Evolutionary conservation across 1,139 yeast genomes (phyloP).

Genomic region (Geotrichum siamense): DNA sequence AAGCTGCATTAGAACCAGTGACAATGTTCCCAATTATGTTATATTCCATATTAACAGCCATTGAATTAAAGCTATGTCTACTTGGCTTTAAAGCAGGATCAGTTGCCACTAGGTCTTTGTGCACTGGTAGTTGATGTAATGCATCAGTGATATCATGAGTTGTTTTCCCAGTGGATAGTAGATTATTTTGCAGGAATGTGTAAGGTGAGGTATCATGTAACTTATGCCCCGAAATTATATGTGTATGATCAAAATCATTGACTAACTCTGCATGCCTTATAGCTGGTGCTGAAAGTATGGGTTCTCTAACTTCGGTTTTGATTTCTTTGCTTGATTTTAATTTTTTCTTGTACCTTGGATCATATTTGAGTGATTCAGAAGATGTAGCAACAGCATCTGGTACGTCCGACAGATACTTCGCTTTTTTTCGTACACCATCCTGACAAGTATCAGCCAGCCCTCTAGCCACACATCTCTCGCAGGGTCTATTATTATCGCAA

Average conservation of each 20-base stretch:
- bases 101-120: not conserved
- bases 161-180: not conserved
- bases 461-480: slow-evolving; percentile 65
- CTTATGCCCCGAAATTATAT: not conserved
- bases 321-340: not conserved
- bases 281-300: not conserved
- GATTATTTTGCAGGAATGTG: not conserved
- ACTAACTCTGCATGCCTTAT: no score
- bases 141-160: not conserved
- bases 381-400: slow-evolving; percentile 18
- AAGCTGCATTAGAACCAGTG: slow-evolving; percentile 33
- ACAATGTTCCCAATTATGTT: slow-evolving; percentile 68
- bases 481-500: slow-evolving; percentile 76
- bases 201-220: not conserved
- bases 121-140: not conserved
- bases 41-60: slow-evolving; percentile 76
- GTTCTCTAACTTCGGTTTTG: not conserved
- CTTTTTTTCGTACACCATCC: slow-evolving; percentile 82
- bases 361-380: slow-evolving; percentile 21
- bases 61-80: slow-evolving; percentile 45
- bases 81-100: slow-evolving; percentile 6
- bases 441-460: slow-evolving; percentile 65
- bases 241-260: no score
- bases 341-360: slow-evolving; percentile 21
- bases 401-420: slow-evolving; percentile 53